Evolutionary conservation across 2,329 filamentous ascomycete genomes (phyloP).

Genomic region (Harringtonia lauricola): DNA sequence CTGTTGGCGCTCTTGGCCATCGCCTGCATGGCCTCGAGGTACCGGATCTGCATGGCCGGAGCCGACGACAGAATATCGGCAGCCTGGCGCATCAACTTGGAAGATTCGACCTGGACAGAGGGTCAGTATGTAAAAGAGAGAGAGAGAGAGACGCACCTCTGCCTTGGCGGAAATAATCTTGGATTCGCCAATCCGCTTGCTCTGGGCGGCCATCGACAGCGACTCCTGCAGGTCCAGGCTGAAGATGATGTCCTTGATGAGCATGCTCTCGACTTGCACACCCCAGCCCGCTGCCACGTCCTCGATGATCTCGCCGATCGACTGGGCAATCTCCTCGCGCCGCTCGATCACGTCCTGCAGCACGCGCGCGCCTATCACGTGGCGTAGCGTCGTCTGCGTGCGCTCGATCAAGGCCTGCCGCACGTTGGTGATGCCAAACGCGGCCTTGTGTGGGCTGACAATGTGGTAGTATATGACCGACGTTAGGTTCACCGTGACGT

Average conservation of each 20-base stretch:
- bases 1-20: slow-evolving; percentile 92
- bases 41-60: slow-evolving; percentile 96
- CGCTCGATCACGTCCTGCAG: slow-evolving; percentile 98
- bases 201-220: slow-evolving; percentile 95
- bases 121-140: slow-evolving; percentile 14
- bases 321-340: slow-evolving; percentile 90
- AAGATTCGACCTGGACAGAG: slow-evolving; percentile 66
- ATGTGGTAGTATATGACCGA: slow-evolving; percentile 99
- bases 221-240: slow-evolving; percentile 90
- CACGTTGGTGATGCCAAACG: slow-evolving; percentile 92
- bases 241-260: slow-evolving; percentile 99
- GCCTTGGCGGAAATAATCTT: slow-evolving; percentile 97
- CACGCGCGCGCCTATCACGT: slow-evolving; percentile 90
- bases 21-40: slow-evolving; percentile 95
- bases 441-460: slow-evolving; percentile 86
- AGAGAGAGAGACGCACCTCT: slow-evolving; percentile 48
- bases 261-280: slow-evolving; percentile 93
- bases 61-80: slow-evolving; percentile 87
- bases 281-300: slow-evolving; percentile 92
- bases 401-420: slow-evolving; percentile 94
- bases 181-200: slow-evolving; percentile 94
- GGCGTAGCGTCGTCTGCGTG: slow-evolving; percentile 86
- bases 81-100: slow-evolving; percentile 86
- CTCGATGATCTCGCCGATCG: slow-evolving; percentile 94
- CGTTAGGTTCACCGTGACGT: slow-evolving; percentile 85